Evolutionary conservation across 2,329 filamentous ascomycete species (phyloP), one percentile per base, ranked within the genome.

Genomic region (Ophiocordyceps unilateralis): DNA sequence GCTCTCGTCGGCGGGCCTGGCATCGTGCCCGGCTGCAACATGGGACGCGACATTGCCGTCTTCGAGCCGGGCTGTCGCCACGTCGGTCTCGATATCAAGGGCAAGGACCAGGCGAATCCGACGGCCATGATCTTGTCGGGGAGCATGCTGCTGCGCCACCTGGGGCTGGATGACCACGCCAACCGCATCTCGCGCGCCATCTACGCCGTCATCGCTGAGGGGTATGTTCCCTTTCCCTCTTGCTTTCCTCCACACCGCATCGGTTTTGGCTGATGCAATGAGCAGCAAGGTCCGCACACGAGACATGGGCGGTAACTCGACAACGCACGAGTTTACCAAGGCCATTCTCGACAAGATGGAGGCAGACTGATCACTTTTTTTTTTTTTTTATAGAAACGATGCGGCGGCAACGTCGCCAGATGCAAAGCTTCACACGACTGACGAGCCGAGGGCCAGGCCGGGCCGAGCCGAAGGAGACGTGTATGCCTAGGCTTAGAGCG

Each of bases 21-120:
- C 67, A 85, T 98, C 53, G 91, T 98, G 39, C 91, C 91, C 47
- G 91, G 91, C 57, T 95, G 88, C 78, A 98, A 96, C 76, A 98
- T 98, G 88, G 91, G 91, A 59, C 85, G 91, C 53, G 88, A 98
- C 53, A 86, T 96, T 45, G 91, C 91, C 55, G 86, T 98, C 53
- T 98, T 98, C 66, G 91, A 98, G 76, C 91, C 91, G 47, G 91
- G 91, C 51, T 98, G 91, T 81, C 83, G 91, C 68, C 91, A 98
- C 76, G 91, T 98, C 61, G 91, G 91, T 68, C 82, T 98, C 41
- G 91, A 98, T 65, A 98, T 98, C 71, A 88, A 96, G 80, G 91
- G 91, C 72, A 95, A 95, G 75, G 88, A 95, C 68, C 87, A 96
- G 72, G 91, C 91, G 52, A 98, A 98, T 76, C 91, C 91, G 43